Conservation (phyloP, 345 rosid genomes). For the Populus davidiana region DNA sequence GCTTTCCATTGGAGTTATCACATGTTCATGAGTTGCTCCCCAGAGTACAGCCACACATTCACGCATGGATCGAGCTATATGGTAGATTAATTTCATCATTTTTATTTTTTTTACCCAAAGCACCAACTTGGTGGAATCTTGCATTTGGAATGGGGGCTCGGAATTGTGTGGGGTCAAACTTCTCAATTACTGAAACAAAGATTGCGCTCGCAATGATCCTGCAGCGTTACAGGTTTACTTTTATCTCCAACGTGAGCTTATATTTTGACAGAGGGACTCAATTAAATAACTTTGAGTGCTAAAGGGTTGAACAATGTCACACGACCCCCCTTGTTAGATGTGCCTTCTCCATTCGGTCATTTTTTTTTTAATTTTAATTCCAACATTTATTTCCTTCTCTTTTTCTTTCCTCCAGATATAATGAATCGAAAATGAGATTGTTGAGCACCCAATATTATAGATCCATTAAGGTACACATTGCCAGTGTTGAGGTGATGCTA, state of each 20-base stretch:
- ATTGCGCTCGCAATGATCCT: conserved; percentile 20
- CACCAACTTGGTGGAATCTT: background rate
- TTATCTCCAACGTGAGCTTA: background rate
- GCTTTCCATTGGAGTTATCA: conserved; percentile 22
- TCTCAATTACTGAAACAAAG: conserved; percentile 14
- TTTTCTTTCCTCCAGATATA: background rate
- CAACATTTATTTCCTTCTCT: background rate
- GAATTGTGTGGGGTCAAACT: conserved; percentile 14
- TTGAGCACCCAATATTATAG: background rate
- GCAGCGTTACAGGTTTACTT: conserved; percentile 9
- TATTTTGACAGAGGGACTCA: too few species aligned
- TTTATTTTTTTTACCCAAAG: background rate
- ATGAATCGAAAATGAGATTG: background rate
- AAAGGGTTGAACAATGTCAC: too few species aligned
- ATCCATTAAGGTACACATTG: background rate
- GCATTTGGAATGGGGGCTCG: conserved; percentile 11
- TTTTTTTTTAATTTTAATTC: too few species aligned
- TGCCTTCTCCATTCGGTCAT: too few species aligned
- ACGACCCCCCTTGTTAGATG: too few species aligned
- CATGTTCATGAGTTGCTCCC: conserved; percentile 18
- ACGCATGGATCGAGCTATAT: conserved; percentile 31
- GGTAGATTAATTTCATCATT: conserved; percentile 17
- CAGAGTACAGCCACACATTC: conserved; percentile 24
- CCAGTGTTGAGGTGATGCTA: conserved; percentile 14
- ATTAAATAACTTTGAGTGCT: too few species aligned